Evolutionary conservation across 1,139 yeast species (phyloP).

Genomic region (Nakaseomyces delphensis): DNA sequence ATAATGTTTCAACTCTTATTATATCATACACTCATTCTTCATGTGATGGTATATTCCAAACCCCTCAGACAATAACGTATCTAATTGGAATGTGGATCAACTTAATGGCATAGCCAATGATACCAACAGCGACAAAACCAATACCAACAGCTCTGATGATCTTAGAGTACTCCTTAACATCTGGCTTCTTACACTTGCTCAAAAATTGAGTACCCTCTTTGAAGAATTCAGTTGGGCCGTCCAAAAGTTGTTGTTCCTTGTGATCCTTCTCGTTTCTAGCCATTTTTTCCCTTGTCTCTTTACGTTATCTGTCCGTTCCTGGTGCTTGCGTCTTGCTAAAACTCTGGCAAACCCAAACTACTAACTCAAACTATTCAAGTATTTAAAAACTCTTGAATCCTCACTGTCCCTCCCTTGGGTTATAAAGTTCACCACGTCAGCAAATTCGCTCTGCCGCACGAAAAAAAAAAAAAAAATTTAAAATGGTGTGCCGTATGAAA

Average conservation of each 20-base stretch:
- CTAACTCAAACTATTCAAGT: too few species aligned
- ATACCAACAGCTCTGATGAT: constrained; percentile 93
- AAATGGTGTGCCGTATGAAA: too few species aligned
- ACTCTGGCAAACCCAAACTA: too few species aligned
- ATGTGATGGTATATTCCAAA: neutral
- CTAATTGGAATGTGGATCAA: constrained; percentile 94
- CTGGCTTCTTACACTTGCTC: constrained; percentile 89
- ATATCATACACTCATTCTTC: neutral
- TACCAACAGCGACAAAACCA: constrained; percentile 96
- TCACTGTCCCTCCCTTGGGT: too few species aligned
- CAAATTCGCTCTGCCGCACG: too few species aligned
- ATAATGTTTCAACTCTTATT: neutral
- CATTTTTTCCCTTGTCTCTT: constrained; percentile 13
- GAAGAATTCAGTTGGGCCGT: constrained; percentile 83
- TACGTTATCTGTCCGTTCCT: too few species aligned
- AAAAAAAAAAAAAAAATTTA: too few species aligned
- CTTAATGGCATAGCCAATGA: constrained; percentile 92
- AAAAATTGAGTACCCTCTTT: constrained; percentile 85
- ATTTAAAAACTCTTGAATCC: too few species aligned
- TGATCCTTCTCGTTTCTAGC: constrained; percentile 24
- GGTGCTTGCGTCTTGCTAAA: too few species aligned
- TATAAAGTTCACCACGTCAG: too few species aligned
- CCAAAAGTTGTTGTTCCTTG: constrained; percentile 40
- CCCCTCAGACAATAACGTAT: constrained; percentile 88
- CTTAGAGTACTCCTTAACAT: constrained; percentile 75